Evolutionary conservation across 164 flowering plant species (phyloP), one percentile per base, ranked within the genome.

Genomic region (Umbellularia californica): DNA sequence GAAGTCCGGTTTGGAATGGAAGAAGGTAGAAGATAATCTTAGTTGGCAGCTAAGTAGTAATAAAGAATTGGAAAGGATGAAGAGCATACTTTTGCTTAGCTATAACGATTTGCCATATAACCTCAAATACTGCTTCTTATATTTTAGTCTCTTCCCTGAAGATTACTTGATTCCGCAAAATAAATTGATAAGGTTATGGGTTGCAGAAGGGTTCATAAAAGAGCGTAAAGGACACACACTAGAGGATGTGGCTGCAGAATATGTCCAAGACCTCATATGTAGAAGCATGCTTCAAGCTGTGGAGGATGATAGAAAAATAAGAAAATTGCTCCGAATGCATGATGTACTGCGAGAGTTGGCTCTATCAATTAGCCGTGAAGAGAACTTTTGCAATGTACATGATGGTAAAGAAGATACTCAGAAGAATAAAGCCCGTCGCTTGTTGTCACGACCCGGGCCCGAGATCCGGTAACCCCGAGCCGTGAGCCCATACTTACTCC

Each of bases 201-300:
- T 80, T 19, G 80, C 82, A 10, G 77, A 80, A 50, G 83, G 83
- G 3, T 78, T 75, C 33, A 52, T 81, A 41, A 25, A 19, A 19
- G 55, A 64, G 10, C 23, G 60, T 20, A 15, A 22, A 65, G 50
- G 64, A 0, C 13, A 12, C 4, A 63, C 50, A 33, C 23, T 64
- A 66, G 76, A 73, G 68, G 73, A 60, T 5, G 35, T 13, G 3
- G 80, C 70, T 12, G 70, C 63, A 5, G 27, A 65, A 20, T 77
- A 65, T 64, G 24, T 77, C 5, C 51, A 74, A 41, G 74, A 73
- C n/a, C 69, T 77, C 19, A 33, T 74, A 5, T 15, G 22, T 19
- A 27, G 75, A 50, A 65, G 50, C 58, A 27, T 79, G 75, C 70
- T 79, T 71, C 78, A 75, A n/a, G 66, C 64, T 35, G 9, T 35